phyloP scores from a whole-genome alignment of 768 basidiomycete species.

The Coprinellus micaceus region DNA sequence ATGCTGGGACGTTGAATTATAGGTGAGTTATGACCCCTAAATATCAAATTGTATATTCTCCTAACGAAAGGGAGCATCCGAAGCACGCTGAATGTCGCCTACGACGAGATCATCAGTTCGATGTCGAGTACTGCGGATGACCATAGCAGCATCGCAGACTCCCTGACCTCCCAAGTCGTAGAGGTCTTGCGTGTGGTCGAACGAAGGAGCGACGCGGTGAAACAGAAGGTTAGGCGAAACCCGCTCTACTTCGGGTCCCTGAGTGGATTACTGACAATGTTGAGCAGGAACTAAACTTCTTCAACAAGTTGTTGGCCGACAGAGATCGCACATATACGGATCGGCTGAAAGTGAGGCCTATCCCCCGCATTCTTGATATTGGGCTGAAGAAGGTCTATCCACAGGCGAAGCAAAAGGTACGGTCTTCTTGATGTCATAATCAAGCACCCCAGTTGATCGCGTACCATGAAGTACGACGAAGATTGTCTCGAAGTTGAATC shows the following conservation, averaged over 20 bases:
- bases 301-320: conserved; percentile 66
- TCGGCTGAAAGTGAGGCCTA: conserved; percentile 56
- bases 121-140: conserved; percentile 61
- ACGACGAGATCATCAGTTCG: conserved; percentile 61
- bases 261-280: not conserved
- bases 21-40: conserved; percentile 38
- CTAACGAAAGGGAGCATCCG: conserved; percentile 11
- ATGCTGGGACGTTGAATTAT: conserved; percentile 46
- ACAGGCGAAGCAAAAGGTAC: conserved; percentile 65
- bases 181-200: conserved; percentile 61
- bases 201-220: conserved; percentile 58
- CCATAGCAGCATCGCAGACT: conserved; percentile 65
- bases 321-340: conserved; percentile 66
- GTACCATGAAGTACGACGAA: conserved; percentile 61
- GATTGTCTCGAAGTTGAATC: conserved; percentile 71
- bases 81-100: conserved; percentile 74
- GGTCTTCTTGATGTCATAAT: conserved; percentile 2
- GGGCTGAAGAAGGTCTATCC: conserved; percentile 4
- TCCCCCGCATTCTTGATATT: not conserved
- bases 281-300: conserved; percentile 61
- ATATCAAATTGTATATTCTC: not conserved
- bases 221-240: conserved; percentile 63
- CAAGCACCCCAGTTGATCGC: conserved; percentile 10
- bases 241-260: not conserved
- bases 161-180: conserved; percentile 53